phyloP scores from a whole-genome alignment of 179 eudicot genomes.

The Beta lomatogona region DNA sequence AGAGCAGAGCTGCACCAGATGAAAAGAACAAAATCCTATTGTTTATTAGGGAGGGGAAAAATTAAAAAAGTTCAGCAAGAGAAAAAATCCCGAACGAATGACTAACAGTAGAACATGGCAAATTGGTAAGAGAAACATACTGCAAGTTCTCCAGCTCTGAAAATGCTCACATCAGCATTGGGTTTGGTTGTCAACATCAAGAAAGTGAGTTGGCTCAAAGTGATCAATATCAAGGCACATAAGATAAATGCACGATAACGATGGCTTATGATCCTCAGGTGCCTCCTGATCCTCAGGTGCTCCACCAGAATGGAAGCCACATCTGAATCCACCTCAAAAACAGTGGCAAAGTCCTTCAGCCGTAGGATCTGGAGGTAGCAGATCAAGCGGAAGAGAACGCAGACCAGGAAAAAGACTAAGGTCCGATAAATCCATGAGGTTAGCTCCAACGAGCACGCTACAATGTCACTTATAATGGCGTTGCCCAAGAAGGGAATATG shows the following conservation, averaged over 20 bases:
- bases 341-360: slow-evolving; percentile 74
- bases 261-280: slow-evolving; percentile 79
- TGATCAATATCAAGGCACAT: slow-evolving; percentile 59
- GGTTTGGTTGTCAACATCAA: slow-evolving; percentile 62
- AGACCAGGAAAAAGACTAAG: slow-evolving; percentile 78
- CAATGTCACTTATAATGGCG: slow-evolving; percentile 51
- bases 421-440: slow-evolving; percentile 87
- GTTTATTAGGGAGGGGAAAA: no score
- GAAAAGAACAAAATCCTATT: background rate
- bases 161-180: background rate
- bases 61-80: no score
- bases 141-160: no score
- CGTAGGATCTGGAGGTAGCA: slow-evolving; percentile 92
- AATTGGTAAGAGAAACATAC: no score
- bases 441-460: slow-evolving; percentile 73
- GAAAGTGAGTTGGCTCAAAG: slow-evolving; percentile 64
- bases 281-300: slow-evolving; percentile 83
- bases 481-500: slow-evolving; percentile 78
- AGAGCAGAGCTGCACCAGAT: slow-evolving; percentile 59
- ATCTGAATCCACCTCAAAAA: slow-evolving; percentile 72
- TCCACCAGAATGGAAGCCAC: slow-evolving; percentile 66
- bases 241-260: slow-evolving; percentile 70
- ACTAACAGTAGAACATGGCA: background rate
- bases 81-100: no score
- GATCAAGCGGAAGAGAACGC: slow-evolving; percentile 82